Evolutionary conservation across 192 early-diverging fungal species (phyloP).

Genomic region (Thamnidium elegans): DNA sequence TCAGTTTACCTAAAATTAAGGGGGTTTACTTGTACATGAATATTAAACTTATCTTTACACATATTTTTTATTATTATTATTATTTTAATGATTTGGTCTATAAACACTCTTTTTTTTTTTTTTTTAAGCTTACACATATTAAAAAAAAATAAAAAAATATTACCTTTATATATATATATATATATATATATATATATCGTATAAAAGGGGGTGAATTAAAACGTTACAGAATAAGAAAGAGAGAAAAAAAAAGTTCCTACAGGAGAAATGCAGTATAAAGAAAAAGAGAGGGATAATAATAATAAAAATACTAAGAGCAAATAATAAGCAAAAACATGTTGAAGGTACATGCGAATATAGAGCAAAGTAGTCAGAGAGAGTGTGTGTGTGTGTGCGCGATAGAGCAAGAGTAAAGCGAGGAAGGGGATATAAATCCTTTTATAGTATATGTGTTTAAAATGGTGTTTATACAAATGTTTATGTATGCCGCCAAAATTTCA

Average conservation of each 20-base stretch:
- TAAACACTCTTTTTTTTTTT: too few species aligned
- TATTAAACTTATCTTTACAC: too few species aligned
- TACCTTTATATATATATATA: too few species aligned
- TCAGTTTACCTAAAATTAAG: background rate
- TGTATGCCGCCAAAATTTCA: constrained; percentile 20
- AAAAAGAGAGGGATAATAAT: constrained; percentile 1
- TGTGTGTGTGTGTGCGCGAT: background rate
- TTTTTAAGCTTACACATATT: too few species aligned
- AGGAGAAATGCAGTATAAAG: constrained; percentile 13
- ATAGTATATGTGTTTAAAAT: constrained; percentile 7
- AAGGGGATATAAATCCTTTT: constrained; percentile 8
- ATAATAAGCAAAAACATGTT: background rate
- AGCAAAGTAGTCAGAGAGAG: background rate
- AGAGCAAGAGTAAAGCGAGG: background rate
- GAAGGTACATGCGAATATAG: background rate
- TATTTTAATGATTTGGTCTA: too few species aligned
- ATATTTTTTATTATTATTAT: too few species aligned
- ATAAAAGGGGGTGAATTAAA: too few species aligned
- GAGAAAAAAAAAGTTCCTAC: constrained; percentile 11
- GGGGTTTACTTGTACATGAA: too few species aligned
- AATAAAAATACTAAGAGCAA: too few species aligned
- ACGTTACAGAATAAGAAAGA: too few species aligned
- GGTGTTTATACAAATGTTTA: constrained; percentile 11
- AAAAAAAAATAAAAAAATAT: too few species aligned
- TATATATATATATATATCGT: too few species aligned